Conservation (phyloP, 768 basidiomycete genomes). For the Trametopsis cervina region DNA sequence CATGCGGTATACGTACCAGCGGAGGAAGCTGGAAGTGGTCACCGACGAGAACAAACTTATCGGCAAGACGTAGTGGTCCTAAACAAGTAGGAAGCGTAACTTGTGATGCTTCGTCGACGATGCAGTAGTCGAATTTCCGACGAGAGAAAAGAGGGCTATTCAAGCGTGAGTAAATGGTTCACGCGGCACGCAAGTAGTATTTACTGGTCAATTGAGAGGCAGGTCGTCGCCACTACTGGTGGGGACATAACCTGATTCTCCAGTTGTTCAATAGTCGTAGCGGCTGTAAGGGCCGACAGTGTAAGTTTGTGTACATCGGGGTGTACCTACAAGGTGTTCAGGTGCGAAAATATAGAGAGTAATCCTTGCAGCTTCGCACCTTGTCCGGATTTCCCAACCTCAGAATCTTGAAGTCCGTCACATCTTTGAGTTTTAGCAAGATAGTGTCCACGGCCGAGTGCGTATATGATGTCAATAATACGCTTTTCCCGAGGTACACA, state of each 20-base stretch:
- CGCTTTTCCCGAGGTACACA: constrained; percentile 76
- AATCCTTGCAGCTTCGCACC: constrained; percentile 34
- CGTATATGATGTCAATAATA: constrained; percentile 88
- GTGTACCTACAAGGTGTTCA: constrained; percentile 53
- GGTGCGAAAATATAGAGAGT: not conserved
- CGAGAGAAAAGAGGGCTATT: constrained; percentile 81
- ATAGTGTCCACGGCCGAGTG: constrained; percentile 99
- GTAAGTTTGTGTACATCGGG: constrained; percentile 72
- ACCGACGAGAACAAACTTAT: constrained; percentile 90
- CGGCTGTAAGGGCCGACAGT: constrained; percentile 43
- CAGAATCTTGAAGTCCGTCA: constrained; percentile 64
- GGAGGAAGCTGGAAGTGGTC: constrained; percentile 98
- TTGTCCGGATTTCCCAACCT: constrained; percentile 90
- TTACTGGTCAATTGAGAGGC: constrained; percentile 90
- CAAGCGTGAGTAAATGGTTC: not conserved
- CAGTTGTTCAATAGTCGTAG: constrained; percentile 72
- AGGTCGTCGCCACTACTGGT: constrained; percentile 94
- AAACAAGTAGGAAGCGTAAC: constrained; percentile 94
- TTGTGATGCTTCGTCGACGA: constrained; percentile 97
- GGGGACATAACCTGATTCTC: constrained; percentile 81
- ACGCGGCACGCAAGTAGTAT: constrained; percentile 25
- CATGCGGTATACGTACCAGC: constrained; percentile 48
- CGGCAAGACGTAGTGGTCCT: constrained; percentile 85
- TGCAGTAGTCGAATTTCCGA: constrained; percentile 90
- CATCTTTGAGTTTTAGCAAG: constrained; percentile 66